Percentiles rank a stretch among this genome's conserved stretches.
These are phyloP conservation scores for Arctium lappa DNA, from an alignment of 129 eudicot genomes.

Conservation along the genomic window DNA sequence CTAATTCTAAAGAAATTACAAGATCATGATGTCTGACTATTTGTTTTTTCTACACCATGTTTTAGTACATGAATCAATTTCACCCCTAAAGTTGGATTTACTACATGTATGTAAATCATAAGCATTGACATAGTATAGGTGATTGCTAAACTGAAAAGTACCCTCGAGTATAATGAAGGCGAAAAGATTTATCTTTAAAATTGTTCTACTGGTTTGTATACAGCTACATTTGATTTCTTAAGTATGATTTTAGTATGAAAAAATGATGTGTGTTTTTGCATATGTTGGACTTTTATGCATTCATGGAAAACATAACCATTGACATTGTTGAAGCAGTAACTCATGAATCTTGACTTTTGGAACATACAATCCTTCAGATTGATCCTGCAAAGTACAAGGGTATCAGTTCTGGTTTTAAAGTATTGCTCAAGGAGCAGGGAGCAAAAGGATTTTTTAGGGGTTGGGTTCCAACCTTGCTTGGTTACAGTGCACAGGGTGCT, in stretches of 20 bases:
- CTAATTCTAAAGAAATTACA: neutral
- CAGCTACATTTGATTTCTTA: neutral
- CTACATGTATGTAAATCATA: neutral
- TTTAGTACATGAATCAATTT: neutral
- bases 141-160: neutral
- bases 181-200: neutral
- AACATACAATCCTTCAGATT: slow-evolving; percentile 34
- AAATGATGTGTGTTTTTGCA: neutral
- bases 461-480: slow-evolving; percentile 73
- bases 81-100: neutral
- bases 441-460: slow-evolving; percentile 63
- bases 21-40: neutral
- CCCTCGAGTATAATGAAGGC: neutral
- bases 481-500: slow-evolving; percentile 87
- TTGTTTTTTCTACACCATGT: neutral
- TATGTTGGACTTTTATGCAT: neutral
- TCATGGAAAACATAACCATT: neutral
- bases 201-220: neutral
- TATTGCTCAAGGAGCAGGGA: slow-evolving; percentile 67
- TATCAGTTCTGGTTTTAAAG: slow-evolving; percentile 62
- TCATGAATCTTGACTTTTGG: neutral
- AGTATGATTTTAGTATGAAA: neutral
- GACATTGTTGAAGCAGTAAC: neutral
- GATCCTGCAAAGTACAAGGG: slow-evolving; percentile 77
- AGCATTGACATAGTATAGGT: neutral